phyloP scores from a whole-genome alignment of 805 yeast genomes.

The Saccharomycopsis oosterbeekiorum region DNA sequence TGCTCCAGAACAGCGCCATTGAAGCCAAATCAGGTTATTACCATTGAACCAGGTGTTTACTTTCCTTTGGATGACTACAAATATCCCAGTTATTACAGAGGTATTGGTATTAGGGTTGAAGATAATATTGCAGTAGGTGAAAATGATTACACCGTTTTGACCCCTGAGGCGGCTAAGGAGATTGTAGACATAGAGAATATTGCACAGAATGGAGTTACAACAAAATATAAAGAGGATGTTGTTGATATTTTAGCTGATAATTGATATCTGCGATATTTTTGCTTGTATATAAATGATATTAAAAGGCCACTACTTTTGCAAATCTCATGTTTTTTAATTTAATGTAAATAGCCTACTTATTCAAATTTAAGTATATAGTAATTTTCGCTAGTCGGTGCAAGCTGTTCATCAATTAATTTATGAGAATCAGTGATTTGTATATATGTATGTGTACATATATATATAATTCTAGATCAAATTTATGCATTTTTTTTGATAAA shows the following conservation, averaged over 20 bases:
- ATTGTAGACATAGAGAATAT: conserved; percentile 68
- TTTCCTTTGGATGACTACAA: conserved; percentile 52
- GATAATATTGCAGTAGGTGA: conserved; percentile 82
- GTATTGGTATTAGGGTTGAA: conserved; percentile 90
- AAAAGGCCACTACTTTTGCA: neutral
- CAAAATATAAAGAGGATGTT: conserved; percentile 36
- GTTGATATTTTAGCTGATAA: conserved; percentile 21
- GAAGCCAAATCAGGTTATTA: conserved; percentile 68
- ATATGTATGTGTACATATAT: no score
- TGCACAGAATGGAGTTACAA: conserved; percentile 50
- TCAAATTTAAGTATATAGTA: no score
- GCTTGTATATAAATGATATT: neutral
- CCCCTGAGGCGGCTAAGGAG: conserved; percentile 82
- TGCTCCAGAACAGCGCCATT: conserved; percentile 47
- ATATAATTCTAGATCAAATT: no score
- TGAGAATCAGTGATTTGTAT: no score
- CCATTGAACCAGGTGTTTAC: conserved; percentile 94
- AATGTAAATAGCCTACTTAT: no score
- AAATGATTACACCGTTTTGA: conserved; percentile 47
- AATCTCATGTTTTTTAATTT: no score
- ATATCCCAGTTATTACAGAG: conserved; percentile 75
- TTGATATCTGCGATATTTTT: neutral
- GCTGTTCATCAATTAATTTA: no score
- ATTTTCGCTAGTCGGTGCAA: no score
- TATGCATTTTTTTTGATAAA: no score